Percentiles rank a stretch among this genome's conserved stretches.
These are phyloP conservation scores for Nevesoporus exiguus DNA, from an alignment of 768 basidiomycete genomes.

Conservation along the genomic window DNA sequence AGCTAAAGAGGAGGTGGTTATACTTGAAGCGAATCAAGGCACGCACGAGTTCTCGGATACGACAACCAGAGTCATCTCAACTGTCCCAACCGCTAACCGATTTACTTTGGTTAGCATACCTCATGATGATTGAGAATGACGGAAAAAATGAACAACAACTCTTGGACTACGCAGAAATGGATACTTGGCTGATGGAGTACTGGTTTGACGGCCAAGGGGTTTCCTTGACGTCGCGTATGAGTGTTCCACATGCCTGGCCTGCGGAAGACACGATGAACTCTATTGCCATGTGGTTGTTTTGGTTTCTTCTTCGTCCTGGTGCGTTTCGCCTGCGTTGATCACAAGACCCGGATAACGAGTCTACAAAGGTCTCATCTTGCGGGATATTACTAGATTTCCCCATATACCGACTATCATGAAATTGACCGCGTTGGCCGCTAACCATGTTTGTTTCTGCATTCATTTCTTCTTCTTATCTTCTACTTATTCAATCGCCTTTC, in stretches of 20 bases:
- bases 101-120: conserved; percentile 64
- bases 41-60: conserved; percentile 25
- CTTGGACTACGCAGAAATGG: conserved; percentile 61
- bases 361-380: conserved; percentile 45
- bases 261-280: conserved; percentile 47
- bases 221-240: conserved; percentile 43
- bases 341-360: not conserved
- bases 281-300: conserved; percentile 77
- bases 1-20: conserved; percentile 61
- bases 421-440: conserved; percentile 64
- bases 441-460: conserved; percentile 42
- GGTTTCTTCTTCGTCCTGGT: conserved; percentile 67
- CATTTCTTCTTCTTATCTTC: conserved; percentile 2
- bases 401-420: conserved; percentile 52
- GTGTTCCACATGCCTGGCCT: conserved; percentile 55
- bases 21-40: conserved; percentile 55
- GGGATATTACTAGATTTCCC: conserved; percentile 39
- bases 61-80: conserved; percentile 24
- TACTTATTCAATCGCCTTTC: conserved; percentile 10
- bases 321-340: conserved; percentile 22
- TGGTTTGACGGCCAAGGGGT: conserved; percentile 62
- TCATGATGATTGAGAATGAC: conserved; percentile 81
- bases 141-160: conserved; percentile 69
- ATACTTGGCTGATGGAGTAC: conserved; percentile 61
- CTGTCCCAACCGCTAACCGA: conserved; percentile 23